Percentiles rank a stretch among this genome's conserved stretches.
phyloP scores from a whole-genome alignment of 208 protist genomes.

The Acanthamoeba lenticulata region DNA sequence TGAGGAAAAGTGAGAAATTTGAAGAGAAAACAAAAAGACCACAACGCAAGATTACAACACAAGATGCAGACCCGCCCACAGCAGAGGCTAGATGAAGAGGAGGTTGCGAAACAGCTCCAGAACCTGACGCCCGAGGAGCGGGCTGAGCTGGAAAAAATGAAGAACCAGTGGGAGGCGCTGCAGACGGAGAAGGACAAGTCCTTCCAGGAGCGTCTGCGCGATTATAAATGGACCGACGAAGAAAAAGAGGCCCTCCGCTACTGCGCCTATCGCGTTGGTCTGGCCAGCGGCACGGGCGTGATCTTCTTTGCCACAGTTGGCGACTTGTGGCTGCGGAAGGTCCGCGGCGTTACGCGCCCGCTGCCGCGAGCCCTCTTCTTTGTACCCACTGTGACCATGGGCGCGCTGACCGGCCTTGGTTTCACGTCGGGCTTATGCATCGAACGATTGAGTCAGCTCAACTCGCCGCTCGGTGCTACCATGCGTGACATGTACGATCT shows the following conservation, averaged over 20 bases:
- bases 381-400: background rate
- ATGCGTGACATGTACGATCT: background rate
- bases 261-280: background rate
- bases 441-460: background rate
- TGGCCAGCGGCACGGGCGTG: background rate
- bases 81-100: background rate
- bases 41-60: background rate
- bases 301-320: background rate
- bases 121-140: background rate
- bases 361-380: background rate
- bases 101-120: background rate
- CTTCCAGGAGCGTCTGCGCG: background rate
- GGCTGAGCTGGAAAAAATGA: background rate
- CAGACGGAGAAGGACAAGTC: background rate
- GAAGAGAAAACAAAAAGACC: background rate
- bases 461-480: background rate
- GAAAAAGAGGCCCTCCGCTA: background rate
- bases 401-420: background rate
- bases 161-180: background rate
- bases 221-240: background rate
- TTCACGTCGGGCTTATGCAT: background rate
- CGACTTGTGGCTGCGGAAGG: background rate
- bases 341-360: background rate
- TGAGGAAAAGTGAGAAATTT: background rate
- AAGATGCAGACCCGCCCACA: background rate